Percentiles rank a stretch among this genome's conserved stretches.
Conservation (phyloP, 345 rosid species). For the Camelina hispida region DNA sequence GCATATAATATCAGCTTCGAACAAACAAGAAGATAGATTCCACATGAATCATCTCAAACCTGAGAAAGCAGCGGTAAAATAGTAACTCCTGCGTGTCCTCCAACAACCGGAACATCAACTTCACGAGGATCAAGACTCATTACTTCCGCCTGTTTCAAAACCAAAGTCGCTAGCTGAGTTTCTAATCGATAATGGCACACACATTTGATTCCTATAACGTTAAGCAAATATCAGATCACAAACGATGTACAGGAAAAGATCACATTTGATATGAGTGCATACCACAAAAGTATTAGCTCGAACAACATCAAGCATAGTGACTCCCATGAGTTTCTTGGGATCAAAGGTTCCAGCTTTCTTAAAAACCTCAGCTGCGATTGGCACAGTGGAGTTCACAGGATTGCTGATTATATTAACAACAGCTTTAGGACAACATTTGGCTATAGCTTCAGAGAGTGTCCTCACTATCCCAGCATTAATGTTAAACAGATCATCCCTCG, state of each 20-base stretch:
- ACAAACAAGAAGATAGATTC: neutral
- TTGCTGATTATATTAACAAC: conserved; percentile 89
- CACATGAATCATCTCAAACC: conserved; percentile 47
- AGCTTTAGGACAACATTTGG: conserved; percentile 83
- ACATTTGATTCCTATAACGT: neutral
- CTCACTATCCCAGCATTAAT: conserved; percentile 95
- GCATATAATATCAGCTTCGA: neutral
- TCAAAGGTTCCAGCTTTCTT: conserved; percentile 88
- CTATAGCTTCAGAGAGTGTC: conserved; percentile 87
- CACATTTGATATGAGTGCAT: too few species aligned
- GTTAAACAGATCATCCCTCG: conserved; percentile 95
- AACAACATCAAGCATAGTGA: conserved; percentile 96
- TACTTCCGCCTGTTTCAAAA: conserved; percentile 64
- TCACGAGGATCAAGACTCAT: conserved; percentile 83
- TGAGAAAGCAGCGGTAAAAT: conserved; percentile 82
- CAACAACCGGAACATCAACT: conserved; percentile 79
- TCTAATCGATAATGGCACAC: neutral
- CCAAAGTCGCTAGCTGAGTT: neutral
- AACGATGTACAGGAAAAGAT: too few species aligned
- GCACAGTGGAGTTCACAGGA: conserved; percentile 96
- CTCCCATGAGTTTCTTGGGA: conserved; percentile 89
- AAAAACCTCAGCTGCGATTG: conserved; percentile 93
- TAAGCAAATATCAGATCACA: neutral
- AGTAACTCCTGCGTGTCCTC: conserved; percentile 87
- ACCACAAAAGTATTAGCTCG: conserved; percentile 99